Conservation (phyloP, 2,329 filamentous ascomycete species). For the Leptographium radiaticola region DNA sequence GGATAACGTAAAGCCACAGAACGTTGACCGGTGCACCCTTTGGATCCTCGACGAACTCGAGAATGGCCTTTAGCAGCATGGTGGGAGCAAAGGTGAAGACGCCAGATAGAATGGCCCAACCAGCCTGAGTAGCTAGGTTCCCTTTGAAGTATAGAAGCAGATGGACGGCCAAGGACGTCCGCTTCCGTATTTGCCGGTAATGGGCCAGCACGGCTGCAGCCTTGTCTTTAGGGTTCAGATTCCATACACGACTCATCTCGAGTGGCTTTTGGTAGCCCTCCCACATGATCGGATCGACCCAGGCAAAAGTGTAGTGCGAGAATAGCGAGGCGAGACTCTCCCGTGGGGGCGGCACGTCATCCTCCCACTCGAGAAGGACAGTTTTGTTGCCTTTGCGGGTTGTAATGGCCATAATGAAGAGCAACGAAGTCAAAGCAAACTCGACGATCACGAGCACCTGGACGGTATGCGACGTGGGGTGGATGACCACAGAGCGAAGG, state of each 20-base stretch:
- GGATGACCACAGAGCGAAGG: slow-evolving; percentile 76
- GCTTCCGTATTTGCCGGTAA: slow-evolving; percentile 78
- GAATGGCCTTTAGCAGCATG: slow-evolving; percentile 75
- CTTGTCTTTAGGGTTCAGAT: slow-evolving; percentile 77
- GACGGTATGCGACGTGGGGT: slow-evolving; percentile 51
- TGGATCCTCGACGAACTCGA: slow-evolving; percentile 87
- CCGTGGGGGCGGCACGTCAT: slow-evolving; percentile 70
- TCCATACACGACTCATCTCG: slow-evolving; percentile 83
- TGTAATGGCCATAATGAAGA: slow-evolving; percentile 64
- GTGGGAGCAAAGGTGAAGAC: slow-evolving; percentile 86
- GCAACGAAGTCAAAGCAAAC: slow-evolving; percentile 60
- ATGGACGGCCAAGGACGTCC: slow-evolving; percentile 64
- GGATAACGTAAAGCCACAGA: slow-evolving; percentile 88
- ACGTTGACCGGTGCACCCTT: slow-evolving; percentile 66
- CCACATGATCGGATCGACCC: slow-evolving; percentile 84
- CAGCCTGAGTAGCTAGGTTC: slow-evolving; percentile 61
- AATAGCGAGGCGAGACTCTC: slow-evolving; percentile 82
- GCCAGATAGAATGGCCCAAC: slow-evolving; percentile 67
- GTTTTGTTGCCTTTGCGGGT: slow-evolving; percentile 88
- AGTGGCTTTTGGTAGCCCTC: slow-evolving; percentile 76
- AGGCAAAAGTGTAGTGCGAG: slow-evolving; percentile 76
- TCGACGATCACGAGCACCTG: slow-evolving; percentile 56
- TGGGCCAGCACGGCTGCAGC: slow-evolving; percentile 65
- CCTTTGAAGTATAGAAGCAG: slow-evolving; percentile 74
- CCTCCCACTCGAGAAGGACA: slow-evolving; percentile 79